Conservation (phyloP, 495 filamentous ascomycete genomes). For the Penicillium paradoxum region DNA sequence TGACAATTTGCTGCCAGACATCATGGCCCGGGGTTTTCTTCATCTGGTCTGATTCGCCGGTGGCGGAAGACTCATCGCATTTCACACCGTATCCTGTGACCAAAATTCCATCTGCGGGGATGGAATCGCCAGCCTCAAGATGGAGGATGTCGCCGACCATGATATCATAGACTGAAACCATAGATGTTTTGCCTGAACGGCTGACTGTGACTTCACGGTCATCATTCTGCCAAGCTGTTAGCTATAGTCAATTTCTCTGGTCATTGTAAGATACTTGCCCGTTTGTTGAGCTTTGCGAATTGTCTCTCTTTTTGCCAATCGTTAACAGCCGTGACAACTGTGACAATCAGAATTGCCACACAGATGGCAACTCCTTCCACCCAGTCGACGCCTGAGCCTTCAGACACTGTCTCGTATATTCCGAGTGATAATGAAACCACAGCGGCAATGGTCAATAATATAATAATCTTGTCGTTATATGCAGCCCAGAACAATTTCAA, state of each 20-base stretch:
- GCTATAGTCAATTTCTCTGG: not conserved
- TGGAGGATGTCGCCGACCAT: slow-evolving; percentile 69
- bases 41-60: slow-evolving; percentile 64
- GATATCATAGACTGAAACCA: slow-evolving; percentile 68
- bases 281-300: slow-evolving; percentile 72
- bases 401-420: slow-evolving; percentile 56
- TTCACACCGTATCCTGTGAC: slow-evolving; percentile 60
- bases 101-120: slow-evolving; percentile 58
- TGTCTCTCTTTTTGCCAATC: slow-evolving; percentile 78
- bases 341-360: slow-evolving; percentile 71
- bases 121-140: slow-evolving; percentile 68
- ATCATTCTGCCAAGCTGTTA: slow-evolving; percentile 50
- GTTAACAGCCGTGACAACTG: slow-evolving; percentile 67
- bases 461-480: slow-evolving; percentile 81
- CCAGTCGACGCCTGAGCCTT: slow-evolving; percentile 60
- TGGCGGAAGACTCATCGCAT: slow-evolving; percentile 66
- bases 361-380: slow-evolving; percentile 77
- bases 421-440: slow-evolving; percentile 67
- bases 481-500: slow-evolving; percentile 76
- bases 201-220: slow-evolving; percentile 73
- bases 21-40: slow-evolving; percentile 58
- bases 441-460: slow-evolving; percentile 68
- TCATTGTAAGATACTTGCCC: slow-evolving; percentile 30
- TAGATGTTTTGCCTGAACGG: slow-evolving; percentile 67
- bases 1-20: slow-evolving; percentile 52